Base-by-base conservation (phyloP, 2,329 filamentous ascomycete species). In the Monosporascus sp. region DNA sequence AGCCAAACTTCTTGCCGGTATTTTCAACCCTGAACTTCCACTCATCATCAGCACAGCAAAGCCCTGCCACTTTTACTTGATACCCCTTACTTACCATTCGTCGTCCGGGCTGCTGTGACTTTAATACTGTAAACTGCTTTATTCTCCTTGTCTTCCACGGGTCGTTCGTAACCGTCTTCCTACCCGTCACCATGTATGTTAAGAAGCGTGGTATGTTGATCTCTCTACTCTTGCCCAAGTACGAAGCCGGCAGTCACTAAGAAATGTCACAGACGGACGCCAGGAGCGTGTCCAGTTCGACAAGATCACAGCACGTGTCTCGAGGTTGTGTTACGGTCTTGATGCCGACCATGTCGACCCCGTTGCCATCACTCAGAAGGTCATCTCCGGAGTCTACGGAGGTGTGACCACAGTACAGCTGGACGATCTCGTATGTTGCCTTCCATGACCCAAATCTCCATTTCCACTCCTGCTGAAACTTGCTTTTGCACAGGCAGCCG, bases 241-340 rank as follows among this genome's bases (percentile, higher is more conserved):
- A 24, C 8, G 14, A 46, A 27, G 24, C 22, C 17, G 14, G 17
- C 35, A 47, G 35, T 19, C 27, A 22, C 64, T 68, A 41, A 67
- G 44, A 41, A 22, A 14, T 22, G 9, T 17, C 22, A 11, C 52
- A 97, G 94, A 99, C 83, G 93, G 93, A 77, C 94, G 94, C 81
- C 96, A 97, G 80, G 94, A 99, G 83, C 94, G 94, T 74, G 94
- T 99, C 61, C 94, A 99, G 74, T 99, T 99, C 79, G 94, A 99
- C 82, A 99, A 99, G 80, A 99, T 99, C 84, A 97, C 94, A 68
- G 94, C 94, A 67, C 91, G 94, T 75, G 94, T 99, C 63, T 97
- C 94, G 47, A 86, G 94, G 68, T 81, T 99, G 69, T 99, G 94
- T 83, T 99, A 99, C 74, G 93, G 93, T 62, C 87, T 99, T 55